Conservation (phyloP, 163 green algal species). For the Prototheca stagnorum region DNA sequence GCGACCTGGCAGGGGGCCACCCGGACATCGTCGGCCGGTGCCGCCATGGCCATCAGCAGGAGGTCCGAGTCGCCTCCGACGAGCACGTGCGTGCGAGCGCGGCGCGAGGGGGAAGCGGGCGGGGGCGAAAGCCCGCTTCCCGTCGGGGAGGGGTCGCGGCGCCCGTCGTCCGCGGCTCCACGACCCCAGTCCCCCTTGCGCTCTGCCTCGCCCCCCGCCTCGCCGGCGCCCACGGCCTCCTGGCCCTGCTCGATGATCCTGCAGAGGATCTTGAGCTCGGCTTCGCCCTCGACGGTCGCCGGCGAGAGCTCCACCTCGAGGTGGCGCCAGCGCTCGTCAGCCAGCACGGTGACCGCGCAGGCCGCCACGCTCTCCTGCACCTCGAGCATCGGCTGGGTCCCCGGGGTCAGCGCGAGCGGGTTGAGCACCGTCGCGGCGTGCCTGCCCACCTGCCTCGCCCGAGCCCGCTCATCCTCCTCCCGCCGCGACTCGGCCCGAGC, state of each 20-base stretch:
- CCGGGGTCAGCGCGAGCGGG: slow-evolving; percentile 47
- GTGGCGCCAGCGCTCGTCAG: slow-evolving; percentile 13
- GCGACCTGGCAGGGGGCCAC: too few species aligned
- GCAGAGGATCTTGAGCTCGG: slow-evolving; percentile 73
- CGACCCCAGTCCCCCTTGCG: too few species aligned
- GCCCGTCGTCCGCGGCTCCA: too few species aligned
- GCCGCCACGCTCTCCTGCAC: slow-evolving; percentile 41
- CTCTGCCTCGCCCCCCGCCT: too few species aligned
- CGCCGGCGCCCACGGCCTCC: too few species aligned
- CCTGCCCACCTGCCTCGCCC: neutral
- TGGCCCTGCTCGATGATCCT: slow-evolving; percentile 9
- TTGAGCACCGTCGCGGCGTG: neutral
- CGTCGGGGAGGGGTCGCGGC: too few species aligned
- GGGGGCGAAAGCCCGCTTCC: too few species aligned
- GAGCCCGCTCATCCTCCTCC: too few species aligned
- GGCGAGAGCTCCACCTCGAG: slow-evolving; percentile 60
- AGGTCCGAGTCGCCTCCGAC: slow-evolving; percentile 63
- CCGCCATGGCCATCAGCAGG: slow-evolving; percentile 59
- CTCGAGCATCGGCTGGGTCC: slow-evolving; percentile 60
- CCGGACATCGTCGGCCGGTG: neutral
- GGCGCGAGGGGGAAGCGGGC: too few species aligned
- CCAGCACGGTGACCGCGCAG: slow-evolving; percentile 39
- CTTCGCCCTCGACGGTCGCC: slow-evolving; percentile 55
- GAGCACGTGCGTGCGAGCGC: slow-evolving; percentile 33
- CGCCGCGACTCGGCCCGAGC: too few species aligned